These are phyloP conservation scores for Linnemannia schmuckeri DNA, from an alignment of 192 early-diverging fungal species.

Conservation along the genomic window DNA sequence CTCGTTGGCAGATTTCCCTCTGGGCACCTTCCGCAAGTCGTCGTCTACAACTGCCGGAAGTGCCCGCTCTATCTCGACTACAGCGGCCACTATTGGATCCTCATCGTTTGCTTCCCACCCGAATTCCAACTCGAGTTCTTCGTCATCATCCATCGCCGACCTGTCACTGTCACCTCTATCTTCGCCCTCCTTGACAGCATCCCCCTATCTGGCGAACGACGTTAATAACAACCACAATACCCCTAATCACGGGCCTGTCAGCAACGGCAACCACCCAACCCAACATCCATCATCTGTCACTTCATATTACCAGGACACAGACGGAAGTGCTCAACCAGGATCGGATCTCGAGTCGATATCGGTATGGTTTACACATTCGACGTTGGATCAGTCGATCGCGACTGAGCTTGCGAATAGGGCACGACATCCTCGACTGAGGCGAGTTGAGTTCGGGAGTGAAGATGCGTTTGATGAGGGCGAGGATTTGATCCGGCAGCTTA, in stretches of 20 bases:
- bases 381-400: conserved; percentile 28
- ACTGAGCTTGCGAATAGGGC: conserved; percentile 15
- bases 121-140: conserved; percentile 13
- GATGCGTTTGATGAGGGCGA: conserved; percentile 35
- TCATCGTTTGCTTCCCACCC: conserved; percentile 2
- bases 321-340: not conserved
- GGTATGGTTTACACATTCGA: conserved; percentile 47
- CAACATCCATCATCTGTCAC: not conserved
- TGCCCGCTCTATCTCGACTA: conserved; percentile 26
- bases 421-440: conserved; percentile 30
- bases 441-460: conserved; percentile 51
- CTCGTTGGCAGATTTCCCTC: conserved; percentile 28
- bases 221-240: not conserved
- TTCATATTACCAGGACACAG: not conserved
- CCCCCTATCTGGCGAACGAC: not conserved
- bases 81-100: conserved; percentile 12
- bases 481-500: conserved; percentile 7
- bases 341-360: conserved; percentile 41
- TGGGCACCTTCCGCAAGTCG: conserved; percentile 19
- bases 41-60: conserved; percentile 4
- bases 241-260: not conserved
- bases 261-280: not conserved
- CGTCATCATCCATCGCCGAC: not conserved
- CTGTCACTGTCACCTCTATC: not conserved
- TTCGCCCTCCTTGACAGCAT: not conserved